Evolutionary conservation across 2,329 filamentous ascomycete species (phyloP).

Genomic region (Truncatella angustata): DNA sequence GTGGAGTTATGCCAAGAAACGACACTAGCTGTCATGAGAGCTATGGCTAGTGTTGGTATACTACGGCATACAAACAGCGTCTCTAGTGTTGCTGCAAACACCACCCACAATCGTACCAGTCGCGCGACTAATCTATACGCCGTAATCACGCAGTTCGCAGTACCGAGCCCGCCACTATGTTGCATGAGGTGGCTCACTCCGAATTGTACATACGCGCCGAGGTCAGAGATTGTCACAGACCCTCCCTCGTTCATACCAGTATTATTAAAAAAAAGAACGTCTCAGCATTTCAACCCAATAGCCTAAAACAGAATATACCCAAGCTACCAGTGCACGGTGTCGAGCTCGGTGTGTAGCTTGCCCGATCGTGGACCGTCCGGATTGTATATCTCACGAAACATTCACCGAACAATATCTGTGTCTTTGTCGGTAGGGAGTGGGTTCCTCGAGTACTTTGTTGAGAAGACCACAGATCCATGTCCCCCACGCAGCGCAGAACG

Average conservation of each 20-base stretch:
- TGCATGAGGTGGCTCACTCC: constrained; percentile 19
- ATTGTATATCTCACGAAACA: constrained; percentile 33
- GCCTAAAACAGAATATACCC: constrained; percentile 33
- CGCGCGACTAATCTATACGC: no score
- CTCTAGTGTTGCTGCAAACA: no score
- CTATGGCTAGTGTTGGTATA: no score
- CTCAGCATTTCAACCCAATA: constrained; percentile 44
- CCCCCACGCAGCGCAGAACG: constrained; percentile 38
- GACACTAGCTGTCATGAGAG: no score
- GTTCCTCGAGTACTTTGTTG: constrained; percentile 34
- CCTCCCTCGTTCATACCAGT: constrained; percentile 27
- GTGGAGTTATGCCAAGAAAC: no score
- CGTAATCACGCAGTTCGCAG: constrained; percentile 16
- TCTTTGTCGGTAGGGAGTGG: constrained; percentile 28
- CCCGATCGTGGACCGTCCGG: constrained; percentile 38
- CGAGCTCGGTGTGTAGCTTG: constrained; percentile 41
- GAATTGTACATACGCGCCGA: constrained; percentile 28
- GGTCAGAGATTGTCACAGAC: constrained; percentile 26
- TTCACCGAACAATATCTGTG: constrained; percentile 33
- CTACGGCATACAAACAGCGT: no score
- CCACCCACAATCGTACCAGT: no score
- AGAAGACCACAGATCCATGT: constrained; percentile 39
- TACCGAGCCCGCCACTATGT: constrained; percentile 20
- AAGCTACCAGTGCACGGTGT: constrained; percentile 35
- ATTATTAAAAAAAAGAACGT: constrained; percentile 40